A percentile compares a stretch with the other conserved stretches of the same genome.
Conservation (phyloP, 2,329 filamentous ascomycete species). For the Trichoderma koningii region DNA sequence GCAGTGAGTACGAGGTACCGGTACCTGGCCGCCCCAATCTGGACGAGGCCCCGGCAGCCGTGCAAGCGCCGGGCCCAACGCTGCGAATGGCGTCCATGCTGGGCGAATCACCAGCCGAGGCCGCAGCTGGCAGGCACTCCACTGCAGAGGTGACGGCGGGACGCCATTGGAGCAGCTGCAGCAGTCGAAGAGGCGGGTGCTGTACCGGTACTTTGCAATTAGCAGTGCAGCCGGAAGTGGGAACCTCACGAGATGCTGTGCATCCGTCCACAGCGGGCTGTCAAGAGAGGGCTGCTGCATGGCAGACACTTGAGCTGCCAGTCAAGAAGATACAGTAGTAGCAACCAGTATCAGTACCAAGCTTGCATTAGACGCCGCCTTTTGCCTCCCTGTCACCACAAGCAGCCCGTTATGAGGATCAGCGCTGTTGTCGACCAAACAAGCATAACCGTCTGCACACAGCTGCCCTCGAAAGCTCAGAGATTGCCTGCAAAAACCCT, state of each 20-base stretch:
- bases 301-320: too few relatives aligned
- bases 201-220: not conserved
- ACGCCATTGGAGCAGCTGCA: not conserved
- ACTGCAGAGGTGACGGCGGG: not conserved
- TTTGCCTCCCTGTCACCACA: not conserved
- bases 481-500: not conserved
- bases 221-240: too few relatives aligned
- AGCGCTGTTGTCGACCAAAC: constrained; percentile 14
- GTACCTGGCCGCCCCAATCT: not conserved
- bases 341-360: too few relatives aligned
- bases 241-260: too few relatives aligned
- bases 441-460: not conserved
- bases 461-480: constrained; percentile 4
- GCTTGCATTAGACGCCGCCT: too few relatives aligned
- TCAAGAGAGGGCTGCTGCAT: too few relatives aligned
- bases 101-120: too few relatives aligned
- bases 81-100: not conserved
- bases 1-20: not conserved
- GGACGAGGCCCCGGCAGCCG: not conserved
- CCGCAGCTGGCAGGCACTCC: not conserved
- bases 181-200: not conserved
- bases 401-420: constrained; percentile 15
- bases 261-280: too few relatives aligned
- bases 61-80: constrained; percentile 2
- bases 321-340: too few relatives aligned